phyloP scores from a whole-genome alignment of 129 eudicot species.

The Oenanthe sinensis region DNA sequence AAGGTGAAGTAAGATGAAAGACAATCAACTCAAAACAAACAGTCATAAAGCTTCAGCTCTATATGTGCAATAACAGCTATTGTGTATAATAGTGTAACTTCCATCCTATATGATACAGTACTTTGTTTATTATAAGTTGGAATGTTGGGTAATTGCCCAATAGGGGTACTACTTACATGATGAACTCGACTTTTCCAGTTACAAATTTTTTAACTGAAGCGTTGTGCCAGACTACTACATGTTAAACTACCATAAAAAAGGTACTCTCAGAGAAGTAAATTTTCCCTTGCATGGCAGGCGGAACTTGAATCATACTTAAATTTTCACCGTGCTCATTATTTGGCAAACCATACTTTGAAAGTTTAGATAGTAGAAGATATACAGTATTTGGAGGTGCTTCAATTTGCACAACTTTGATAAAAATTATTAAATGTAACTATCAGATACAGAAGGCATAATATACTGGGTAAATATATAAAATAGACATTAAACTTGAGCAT shows the following conservation, averaged over 20 bases:
- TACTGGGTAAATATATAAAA: background rate
- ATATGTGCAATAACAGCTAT: background rate
- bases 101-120: background rate
- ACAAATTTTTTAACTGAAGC: background rate
- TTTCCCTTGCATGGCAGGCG: background rate
- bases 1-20: background rate
- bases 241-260: background rate
- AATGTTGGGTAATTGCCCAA: background rate
- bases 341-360: background rate
- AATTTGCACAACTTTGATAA: no score
- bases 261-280: no score
- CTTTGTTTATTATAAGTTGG: background rate
- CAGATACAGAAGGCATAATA: background rate
- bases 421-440: no score
- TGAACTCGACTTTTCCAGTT: background rate
- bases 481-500: background rate
- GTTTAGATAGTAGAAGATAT: background rate
- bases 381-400: no score
- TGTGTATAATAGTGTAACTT: no score
- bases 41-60: background rate
- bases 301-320: background rate
- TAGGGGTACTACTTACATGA: background rate
- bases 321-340: background rate
- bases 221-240: background rate
- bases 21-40: background rate